Evolutionary conservation across 441 rosid species (phyloP), one percentile per base, ranked within the genome.

Genomic region (Arabidopsis hybrid): DNA sequence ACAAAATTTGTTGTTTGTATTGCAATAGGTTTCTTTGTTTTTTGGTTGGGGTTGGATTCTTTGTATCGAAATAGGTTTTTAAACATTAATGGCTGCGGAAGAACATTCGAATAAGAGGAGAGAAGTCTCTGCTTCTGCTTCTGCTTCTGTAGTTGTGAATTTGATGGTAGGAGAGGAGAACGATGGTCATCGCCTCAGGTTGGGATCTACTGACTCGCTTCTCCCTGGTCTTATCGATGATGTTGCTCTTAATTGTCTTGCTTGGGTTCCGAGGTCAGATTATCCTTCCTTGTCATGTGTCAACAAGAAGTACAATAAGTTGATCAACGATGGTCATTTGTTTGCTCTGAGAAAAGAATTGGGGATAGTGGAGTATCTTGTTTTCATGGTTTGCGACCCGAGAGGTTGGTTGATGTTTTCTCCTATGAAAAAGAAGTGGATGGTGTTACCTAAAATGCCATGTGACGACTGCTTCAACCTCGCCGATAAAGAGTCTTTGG

Each of bases 321-420:
- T 89, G 71, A 79, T 87, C 38, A 80, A 67, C 29, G 83, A 77
- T 35, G 94, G 88, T 31, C 58, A 43, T 65, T 71, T 91, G 79
- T 87, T 87, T 49, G 83, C 77, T 61, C 65, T 89, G 73, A 87
- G 94, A 79, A 86, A 85, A 77, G 87, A 73, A 49, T 53, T 84
- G 53, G 87, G 86, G 40, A 34, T 85, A 7, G 70, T 71, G 17
- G 91, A 91, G 75, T 87, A 89, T 50, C 87, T 88, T 86, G 90
- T 89, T 13, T 91, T 81, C 81, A 74, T 91, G 78, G 87, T 89
- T 45, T 89, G 94, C 72, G 92, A 89, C 82, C 90, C 86, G 0
- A 85, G 90, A 86, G 90, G 89, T 5, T 91, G 97, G 97, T 86
- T 85, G 65, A 88, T 87, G 5, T 91, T 87, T 80, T 90, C 89